These are phyloP conservation scores for Helenozyma baotianmanensis DNA, from an alignment of 805 yeast species.

Conservation along the genomic window DNA sequence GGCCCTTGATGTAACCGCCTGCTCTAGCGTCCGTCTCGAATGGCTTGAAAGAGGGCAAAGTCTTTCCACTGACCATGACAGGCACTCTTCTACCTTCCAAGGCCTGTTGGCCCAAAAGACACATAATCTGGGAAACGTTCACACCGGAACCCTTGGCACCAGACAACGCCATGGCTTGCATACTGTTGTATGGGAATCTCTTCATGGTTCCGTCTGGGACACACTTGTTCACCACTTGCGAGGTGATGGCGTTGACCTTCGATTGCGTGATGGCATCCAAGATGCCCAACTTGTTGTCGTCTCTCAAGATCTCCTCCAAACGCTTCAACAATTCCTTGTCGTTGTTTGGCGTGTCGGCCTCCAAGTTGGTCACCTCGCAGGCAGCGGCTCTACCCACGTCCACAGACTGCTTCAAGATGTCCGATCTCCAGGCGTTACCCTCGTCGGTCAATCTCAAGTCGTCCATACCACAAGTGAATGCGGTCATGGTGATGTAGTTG, in stretches of 20 bases:
- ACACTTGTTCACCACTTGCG: conserved; percentile 91
- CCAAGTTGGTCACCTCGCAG: conserved; percentile 85
- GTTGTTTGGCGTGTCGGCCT: conserved; percentile 35
- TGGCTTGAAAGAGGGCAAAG: conserved; percentile 93
- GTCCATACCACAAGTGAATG: conserved; percentile 99
- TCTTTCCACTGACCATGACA: conserved; percentile 97
- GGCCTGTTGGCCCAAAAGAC: conserved; percentile 98
- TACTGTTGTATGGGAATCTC: conserved; percentile 88
- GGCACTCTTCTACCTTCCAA: conserved; percentile 99
- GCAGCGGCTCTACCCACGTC: conserved; percentile 92
- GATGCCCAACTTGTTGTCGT: conserved; percentile 85
- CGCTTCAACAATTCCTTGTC: conserved; percentile 82
- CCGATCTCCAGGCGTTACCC: conserved; percentile 86
- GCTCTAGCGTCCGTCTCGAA: conserved; percentile 97
- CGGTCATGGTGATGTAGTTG: conserved; percentile 84
- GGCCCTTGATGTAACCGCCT: conserved; percentile 95
- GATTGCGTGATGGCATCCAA: conserved; percentile 94
- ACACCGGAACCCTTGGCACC: conserved; percentile 99
- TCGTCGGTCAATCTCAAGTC: conserved; percentile 87
- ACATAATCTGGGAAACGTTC: conserved; percentile 98
- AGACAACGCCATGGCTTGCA: conserved; percentile 98
- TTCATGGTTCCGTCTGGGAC: conserved; percentile 97
- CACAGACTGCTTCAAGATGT: conserved; percentile 69
- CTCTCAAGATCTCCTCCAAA: conserved; percentile 91
- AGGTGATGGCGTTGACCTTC: conserved; percentile 85